phyloP scores from a whole-genome alignment of 306 rosid species.

The Myrica gale region DNA sequence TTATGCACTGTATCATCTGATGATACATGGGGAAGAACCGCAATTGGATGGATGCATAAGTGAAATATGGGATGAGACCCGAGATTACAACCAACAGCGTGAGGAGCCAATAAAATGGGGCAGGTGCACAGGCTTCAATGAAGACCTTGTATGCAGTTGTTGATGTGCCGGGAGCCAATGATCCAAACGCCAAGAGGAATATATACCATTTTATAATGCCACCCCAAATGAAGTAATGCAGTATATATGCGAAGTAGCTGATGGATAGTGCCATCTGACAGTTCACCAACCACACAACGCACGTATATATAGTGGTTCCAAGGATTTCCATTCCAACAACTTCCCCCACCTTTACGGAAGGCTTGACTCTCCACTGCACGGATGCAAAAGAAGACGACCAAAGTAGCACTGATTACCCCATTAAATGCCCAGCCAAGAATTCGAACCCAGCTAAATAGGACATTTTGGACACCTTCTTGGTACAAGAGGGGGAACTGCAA shows the following conservation, averaged over 20 bases:
- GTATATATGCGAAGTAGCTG: slow-evolving; percentile 79
- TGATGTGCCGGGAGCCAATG: slow-evolving; percentile 58
- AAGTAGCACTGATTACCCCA: slow-evolving; percentile 53
- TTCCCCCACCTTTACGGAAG: slow-evolving; percentile 78
- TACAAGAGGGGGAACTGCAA: slow-evolving; percentile 85
- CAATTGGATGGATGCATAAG: slow-evolving; percentile 61
- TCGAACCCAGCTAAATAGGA: slow-evolving; percentile 83
- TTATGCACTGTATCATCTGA: slow-evolving; percentile 91
- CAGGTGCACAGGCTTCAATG: slow-evolving; percentile 84
- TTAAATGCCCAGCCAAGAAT: slow-evolving; percentile 71
- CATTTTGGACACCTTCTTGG: slow-evolving; percentile 92
- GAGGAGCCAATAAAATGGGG: slow-evolving; percentile 74
- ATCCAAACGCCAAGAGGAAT: slow-evolving; percentile 85
- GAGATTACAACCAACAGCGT: slow-evolving; percentile 59
- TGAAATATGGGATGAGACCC: slow-evolving; percentile 66
- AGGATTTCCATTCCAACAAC: slow-evolving; percentile 60
- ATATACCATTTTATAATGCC: slow-evolving; percentile 72
- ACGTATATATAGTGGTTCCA: slow-evolving; percentile 82
- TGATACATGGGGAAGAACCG: slow-evolving; percentile 83
- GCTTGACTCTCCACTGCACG: slow-evolving; percentile 63
- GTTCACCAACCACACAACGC: slow-evolving; percentile 92
- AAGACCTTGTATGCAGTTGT: slow-evolving; percentile 89
- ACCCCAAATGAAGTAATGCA: slow-evolving; percentile 94
- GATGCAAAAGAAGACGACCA: slow-evolving; percentile 76
- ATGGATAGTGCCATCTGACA: slow-evolving; percentile 93